Evolutionary conservation across 2,329 filamentous ascomycete species (phyloP).

Genomic region (Mycosphaerella sp.): DNA sequence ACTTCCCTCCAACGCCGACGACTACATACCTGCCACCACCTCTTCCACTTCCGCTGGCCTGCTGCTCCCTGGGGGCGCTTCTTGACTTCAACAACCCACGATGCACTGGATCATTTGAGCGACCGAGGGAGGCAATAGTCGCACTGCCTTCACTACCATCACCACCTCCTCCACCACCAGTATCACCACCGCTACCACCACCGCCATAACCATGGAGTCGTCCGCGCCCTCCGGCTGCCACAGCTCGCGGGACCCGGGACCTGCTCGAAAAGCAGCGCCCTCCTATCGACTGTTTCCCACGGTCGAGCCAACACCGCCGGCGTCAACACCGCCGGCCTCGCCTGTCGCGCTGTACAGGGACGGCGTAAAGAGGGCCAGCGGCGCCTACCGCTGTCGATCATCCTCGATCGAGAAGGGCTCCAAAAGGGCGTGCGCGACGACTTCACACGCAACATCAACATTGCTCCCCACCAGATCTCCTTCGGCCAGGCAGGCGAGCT

Average conservation of each 20-base stretch:
- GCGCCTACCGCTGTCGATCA: constrained; percentile 21
- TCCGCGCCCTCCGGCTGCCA: constrained; percentile 15
- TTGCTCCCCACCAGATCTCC: background rate
- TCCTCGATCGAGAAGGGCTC: constrained; percentile 22
- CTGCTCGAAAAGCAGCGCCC: constrained; percentile 11
- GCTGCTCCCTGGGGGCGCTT: background rate
- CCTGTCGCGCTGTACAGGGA: constrained; percentile 21
- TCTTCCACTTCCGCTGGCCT: background rate
- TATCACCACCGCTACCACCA: background rate
- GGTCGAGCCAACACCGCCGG: constrained; percentile 26
- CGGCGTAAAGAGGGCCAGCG: constrained; percentile 15
- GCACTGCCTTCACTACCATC: constrained; percentile 11
- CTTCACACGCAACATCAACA: background rate
- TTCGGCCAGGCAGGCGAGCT: constrained; percentile 12
- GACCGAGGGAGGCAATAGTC: background rate
- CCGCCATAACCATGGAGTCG: constrained; percentile 5
- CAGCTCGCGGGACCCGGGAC: constrained; percentile 12
- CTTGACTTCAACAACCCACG: background rate
- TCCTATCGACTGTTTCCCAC: constrained; percentile 29
- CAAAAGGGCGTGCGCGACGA: background rate
- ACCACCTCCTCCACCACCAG: too few species aligned
- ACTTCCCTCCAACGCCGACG: too few species aligned
- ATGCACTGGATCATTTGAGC: background rate
- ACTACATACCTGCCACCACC: too few species aligned
- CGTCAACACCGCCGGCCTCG: constrained; percentile 15